A percentile compares a stretch with the other conserved stretches of the same genome.
Conservation (phyloP, 768 basidiomycete species). For the Coprinopsis marcescibilis region DNA sequence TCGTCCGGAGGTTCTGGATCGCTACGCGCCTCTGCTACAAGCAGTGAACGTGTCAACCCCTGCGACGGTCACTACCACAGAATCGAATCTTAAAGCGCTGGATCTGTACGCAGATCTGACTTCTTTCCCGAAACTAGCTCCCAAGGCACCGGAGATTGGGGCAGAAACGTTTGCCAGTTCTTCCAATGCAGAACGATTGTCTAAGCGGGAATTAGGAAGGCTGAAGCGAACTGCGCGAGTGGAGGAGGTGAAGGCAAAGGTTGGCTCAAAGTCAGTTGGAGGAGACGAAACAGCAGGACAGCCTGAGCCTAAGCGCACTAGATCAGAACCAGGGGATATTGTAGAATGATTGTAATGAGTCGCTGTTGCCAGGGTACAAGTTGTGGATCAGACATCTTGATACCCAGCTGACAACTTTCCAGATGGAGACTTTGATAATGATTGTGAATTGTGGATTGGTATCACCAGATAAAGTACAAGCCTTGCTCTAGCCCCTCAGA, state of each 20-base stretch:
- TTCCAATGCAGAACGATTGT: constrained; percentile 23
- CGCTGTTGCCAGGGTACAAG: background rate
- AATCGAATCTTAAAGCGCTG: constrained; percentile 43
- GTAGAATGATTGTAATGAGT: background rate
- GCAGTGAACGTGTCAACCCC: constrained; percentile 36
- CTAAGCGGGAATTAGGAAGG: constrained; percentile 45
- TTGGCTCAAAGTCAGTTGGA: constrained; percentile 2
- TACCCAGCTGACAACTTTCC: no score
- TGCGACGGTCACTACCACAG: constrained; percentile 39
- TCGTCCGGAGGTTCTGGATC: constrained; percentile 20
- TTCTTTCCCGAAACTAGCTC: constrained; percentile 55
- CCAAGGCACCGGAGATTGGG: background rate
- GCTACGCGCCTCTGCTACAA: constrained; percentile 27
- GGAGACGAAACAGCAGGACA: background rate
- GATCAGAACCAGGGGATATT: background rate
- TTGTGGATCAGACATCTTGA: no score
- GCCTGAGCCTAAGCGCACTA: background rate
- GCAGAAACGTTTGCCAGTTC: background rate
- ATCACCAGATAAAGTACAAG: no score
- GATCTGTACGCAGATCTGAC: constrained; percentile 56
- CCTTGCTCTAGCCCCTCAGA: no score
- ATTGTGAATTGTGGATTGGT: no score
- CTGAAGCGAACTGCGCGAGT: constrained; percentile 40
- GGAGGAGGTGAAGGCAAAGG: constrained; percentile 20
- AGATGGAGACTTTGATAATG: no score